phyloP scores from a whole-genome alignment of 139 green algal species.

The Volvox africanus region DNA sequence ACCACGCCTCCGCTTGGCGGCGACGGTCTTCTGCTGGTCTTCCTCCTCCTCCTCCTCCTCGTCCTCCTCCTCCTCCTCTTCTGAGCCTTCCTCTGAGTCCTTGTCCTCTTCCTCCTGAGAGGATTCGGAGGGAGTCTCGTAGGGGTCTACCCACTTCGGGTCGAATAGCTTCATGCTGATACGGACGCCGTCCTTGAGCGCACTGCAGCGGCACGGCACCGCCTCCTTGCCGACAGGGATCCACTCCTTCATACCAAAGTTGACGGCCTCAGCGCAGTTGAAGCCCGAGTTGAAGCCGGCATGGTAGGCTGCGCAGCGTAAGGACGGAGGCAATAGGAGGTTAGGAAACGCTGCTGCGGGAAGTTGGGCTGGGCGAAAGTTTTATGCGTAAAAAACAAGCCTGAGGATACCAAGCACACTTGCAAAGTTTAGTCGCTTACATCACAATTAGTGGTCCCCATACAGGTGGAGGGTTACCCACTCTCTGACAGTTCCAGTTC shows the following conservation, averaged over 20 bases:
- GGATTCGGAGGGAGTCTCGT: conserved; percentile 33
- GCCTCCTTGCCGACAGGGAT: conserved; percentile 68
- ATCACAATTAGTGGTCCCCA: no score
- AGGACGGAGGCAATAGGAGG: not conserved
- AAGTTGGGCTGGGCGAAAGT: no score
- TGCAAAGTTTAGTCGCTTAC: no score
- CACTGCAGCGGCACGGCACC: conserved; percentile 55
- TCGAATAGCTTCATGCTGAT: conserved; percentile 80
- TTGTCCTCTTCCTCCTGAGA: not conserved
- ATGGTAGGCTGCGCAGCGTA: conserved; percentile 70
- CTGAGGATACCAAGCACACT: no score
- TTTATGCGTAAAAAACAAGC: no score
- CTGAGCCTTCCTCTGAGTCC: not conserved
- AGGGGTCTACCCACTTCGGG: conserved; percentile 51
- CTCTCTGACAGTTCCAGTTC: no score
- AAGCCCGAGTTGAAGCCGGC: conserved; percentile 87
- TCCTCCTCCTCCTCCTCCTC: not conserved
- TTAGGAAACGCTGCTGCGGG: not conserved
- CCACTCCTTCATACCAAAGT: conserved; percentile 83
- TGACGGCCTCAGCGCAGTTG: conserved; percentile 91
- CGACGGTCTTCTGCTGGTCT: not conserved
- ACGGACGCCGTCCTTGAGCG: conserved; percentile 67
- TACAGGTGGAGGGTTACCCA: no score
- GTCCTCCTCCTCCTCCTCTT: conserved; percentile 19
- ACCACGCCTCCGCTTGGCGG: no score